Conservation (phyloP, 1,284 basidiomycete species). For the Quambalaria eucalypti region DNA sequence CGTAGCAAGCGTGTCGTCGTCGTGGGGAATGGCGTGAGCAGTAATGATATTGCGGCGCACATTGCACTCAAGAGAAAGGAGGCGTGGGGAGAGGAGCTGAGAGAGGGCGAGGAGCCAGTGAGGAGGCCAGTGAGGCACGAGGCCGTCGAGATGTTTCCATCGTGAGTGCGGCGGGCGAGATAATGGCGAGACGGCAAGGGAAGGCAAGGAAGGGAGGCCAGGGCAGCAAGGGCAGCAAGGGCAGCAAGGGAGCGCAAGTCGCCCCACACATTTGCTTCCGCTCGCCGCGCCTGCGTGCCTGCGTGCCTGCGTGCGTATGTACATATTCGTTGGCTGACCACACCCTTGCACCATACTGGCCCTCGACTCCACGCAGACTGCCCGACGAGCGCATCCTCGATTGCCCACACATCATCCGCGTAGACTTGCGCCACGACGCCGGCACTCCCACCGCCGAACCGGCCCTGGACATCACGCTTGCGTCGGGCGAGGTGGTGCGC, state of each 20-base stretch:
- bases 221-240: too few relatives aligned
- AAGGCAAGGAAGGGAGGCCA: too few relatives aligned
- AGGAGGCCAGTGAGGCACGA: not conserved
- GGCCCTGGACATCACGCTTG: not conserved
- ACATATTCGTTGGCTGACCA: not conserved
- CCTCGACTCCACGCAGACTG: not conserved
- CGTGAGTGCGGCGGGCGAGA: not conserved
- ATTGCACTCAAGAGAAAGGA: constrained; percentile 11
- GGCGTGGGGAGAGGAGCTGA: constrained; percentile 1
- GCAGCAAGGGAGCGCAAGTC: too few relatives aligned
- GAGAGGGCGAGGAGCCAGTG: not conserved
- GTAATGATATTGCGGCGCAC: constrained; percentile 36
- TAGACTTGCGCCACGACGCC: not conserved
- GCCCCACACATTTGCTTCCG: too few relatives aligned
- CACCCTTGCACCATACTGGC: not conserved
- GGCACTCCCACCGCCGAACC: not conserved
- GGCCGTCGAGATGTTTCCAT: not conserved
- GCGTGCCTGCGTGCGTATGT: too few relatives aligned
- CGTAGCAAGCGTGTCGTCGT: constrained; percentile 20
- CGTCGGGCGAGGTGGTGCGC: not conserved
- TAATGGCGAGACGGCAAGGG: too few relatives aligned
- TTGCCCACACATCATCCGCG: not conserved
- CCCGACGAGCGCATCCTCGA: not conserved
- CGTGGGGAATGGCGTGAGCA: constrained; percentile 34
- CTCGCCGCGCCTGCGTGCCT: too few relatives aligned